Evolutionary conservation across 1,284 basidiomycete species (phyloP), one percentile per base, ranked within the genome.

Genomic region (Cutaneotrichosporon cutaneum): DNA sequence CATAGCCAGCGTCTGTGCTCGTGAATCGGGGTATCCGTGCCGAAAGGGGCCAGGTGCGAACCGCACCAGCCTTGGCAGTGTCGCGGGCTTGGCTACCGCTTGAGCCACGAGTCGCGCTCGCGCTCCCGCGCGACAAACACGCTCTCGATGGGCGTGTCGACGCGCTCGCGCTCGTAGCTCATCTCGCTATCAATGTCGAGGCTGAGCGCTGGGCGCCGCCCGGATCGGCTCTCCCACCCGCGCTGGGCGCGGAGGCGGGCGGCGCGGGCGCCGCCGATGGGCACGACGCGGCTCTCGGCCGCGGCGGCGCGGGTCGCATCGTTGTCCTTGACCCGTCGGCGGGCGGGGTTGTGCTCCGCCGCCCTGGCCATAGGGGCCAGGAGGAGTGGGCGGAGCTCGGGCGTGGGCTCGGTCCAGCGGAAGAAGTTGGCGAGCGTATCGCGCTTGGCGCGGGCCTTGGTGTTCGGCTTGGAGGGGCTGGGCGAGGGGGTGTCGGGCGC

Each of bases 381-480:
- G 16, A 51, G 48, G 26, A 51, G 48, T 4, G 48, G 48, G 16
- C 48, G 48, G 26, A 51, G 48, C 13, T 51, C 27, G 48, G 48
- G 48, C 3, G 45, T 27, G 10, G 45, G 45, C 45, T 48, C 45
- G 4, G 45, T 27, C 24, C 24, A 51, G 27, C 48, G 48, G 27
- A 51, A 51, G 27, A 51, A 51, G 26, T 27, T 27, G 18, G 26
- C 48, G 48, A 51, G 26, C 18, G 48, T 27, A 27, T 51, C 48
- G 48, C 48, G 48, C 24, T 51, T 51, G 39, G 39, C 39, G 39
- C 39, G 39, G 3, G 18, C 16, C 39, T 42, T 42, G 39, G 39
- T 9, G 6, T 42, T 42, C 5, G 30, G 30, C 39, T 42, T 42
- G 16, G 39, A n/a, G n/a, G n/a, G 39, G 8, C 18, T 18, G 18